Base-by-base conservation (phyloP, 331 rosid species). In the Malus hybrid region DNA sequence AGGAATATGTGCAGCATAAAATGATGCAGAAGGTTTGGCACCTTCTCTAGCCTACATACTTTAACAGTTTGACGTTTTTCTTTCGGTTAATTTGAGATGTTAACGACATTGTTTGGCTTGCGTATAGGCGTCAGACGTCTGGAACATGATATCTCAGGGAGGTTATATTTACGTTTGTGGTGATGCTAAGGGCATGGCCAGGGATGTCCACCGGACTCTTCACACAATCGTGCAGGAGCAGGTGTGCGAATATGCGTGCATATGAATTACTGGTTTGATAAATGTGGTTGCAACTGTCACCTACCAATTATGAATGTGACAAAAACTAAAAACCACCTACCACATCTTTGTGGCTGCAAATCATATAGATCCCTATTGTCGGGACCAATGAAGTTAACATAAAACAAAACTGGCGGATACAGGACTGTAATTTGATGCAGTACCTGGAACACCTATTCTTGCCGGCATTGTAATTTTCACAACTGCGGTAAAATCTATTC, bases 121-220 rank as follows among this genome's bases (percentile, higher is more conserved):
- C 44, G 28, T 79, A 48, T 87, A 95, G 99, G 98, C 99, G 68
- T 86, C 94, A 5, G 93, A 95, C 13, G 87, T 95, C 77, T 95
- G 99, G 99, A 83, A 76, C 77, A 60, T 84, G 87, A 34, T 92
- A 74, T 92, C 98, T 65, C 75, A 89, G 80, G 99, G 97, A 70
- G 98, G 86, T 72, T 90, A 92, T 55, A 36, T 95, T 10, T 95
- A 92, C 36, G 99, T 95, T 15, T 95, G 99, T 80, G 99, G 99
- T 78, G 99, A 95, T 88, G 99, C 99, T 34, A 95, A 95, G 87
- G 98, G 99, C 82, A 95, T 95, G 99, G 99, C 99, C 74, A 89
- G 72, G 81, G 99, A 95, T 74, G 99, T 95, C 73, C 99, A 95
- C 88, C 91, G 99, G 66, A 79, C 93, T 63, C 87, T 95, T 24